Percentiles rank a stretch among this genome's conserved stretches.
These are phyloP conservation scores for Mycogone perniciosa DNA, from an alignment of 2,329 filamentous ascomycete genomes.

Conservation along the genomic window DNA sequence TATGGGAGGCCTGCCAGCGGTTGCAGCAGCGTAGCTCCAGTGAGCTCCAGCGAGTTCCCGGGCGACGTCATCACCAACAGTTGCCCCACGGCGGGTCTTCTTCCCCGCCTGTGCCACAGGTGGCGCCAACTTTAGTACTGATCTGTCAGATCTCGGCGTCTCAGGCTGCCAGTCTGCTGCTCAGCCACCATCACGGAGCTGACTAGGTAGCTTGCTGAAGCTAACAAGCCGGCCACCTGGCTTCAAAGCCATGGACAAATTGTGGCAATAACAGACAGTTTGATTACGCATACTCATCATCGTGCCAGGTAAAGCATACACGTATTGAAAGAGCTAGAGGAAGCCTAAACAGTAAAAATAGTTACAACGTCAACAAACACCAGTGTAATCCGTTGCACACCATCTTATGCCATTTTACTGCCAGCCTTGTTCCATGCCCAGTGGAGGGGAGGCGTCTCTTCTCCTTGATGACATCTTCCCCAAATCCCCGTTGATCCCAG, in stretches of 20 bases:
- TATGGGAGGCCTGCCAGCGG: not conserved
- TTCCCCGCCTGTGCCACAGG: not conserved
- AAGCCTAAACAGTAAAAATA: not conserved
- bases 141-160: too few species aligned
- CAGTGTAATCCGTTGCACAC: not conserved
- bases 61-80: slow-evolving; percentile 7
- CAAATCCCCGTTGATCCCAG: too few species aligned
- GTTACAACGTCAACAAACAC: not conserved
- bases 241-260: not conserved
- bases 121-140: not conserved
- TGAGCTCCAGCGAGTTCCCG: too few species aligned
- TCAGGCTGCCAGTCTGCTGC: not conserved
- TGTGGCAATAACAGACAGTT: not conserved
- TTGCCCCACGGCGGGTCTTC: slow-evolving; percentile 4
- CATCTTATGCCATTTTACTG: not conserved
- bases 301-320: not conserved
- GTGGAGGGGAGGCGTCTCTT: not conserved
- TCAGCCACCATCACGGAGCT: not conserved
- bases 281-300: not conserved
- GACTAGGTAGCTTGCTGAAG: too few species aligned
- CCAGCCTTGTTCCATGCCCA: not conserved
- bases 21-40: not conserved
- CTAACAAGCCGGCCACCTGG: too few species aligned
- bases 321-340: not conserved
- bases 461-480: not conserved